A percentile compares a stretch with the other conserved stretches of the same genome.
phyloP scores from a whole-genome alignment of 352 stramenopile genomes.

The Peronospora tabacina region DNA sequence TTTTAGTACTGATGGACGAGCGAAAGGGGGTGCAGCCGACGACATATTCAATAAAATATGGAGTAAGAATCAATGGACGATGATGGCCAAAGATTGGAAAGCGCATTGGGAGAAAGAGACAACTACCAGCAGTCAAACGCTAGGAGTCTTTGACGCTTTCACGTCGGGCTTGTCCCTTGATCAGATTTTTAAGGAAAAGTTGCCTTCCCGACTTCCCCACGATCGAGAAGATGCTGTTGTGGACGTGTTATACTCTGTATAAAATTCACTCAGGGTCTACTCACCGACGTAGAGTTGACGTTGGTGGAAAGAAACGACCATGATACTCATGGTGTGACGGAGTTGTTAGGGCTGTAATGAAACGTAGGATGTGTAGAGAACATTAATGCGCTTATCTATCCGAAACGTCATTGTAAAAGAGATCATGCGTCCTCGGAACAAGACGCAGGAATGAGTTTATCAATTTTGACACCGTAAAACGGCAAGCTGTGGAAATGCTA shows the following conservation, averaged over 20 bases:
- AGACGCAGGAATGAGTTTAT: neutral
- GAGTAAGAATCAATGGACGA: slow-evolving; percentile 43
- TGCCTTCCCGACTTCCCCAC: slow-evolving; percentile 55
- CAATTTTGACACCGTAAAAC: too few relatives aligned
- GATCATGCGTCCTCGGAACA: slow-evolving; percentile 23
- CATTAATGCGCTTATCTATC: slow-evolving; percentile 31
- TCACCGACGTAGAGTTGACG: slow-evolving; percentile 16
- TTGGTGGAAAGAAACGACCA: slow-evolving; percentile 34
- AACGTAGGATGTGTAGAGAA: slow-evolving; percentile 27
- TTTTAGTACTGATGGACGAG: slow-evolving; percentile 11
- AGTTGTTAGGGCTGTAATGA: neutral
- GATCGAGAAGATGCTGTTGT: slow-evolving; percentile 64
- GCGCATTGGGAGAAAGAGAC: slow-evolving; percentile 42
- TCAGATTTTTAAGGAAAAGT: slow-evolving; percentile 71
- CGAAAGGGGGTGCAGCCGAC: slow-evolving; percentile 13
- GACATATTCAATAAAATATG: slow-evolving; percentile 24
- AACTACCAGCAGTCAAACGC: slow-evolving; percentile 27
- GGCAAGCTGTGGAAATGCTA: too few relatives aligned
- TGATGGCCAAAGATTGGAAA: slow-evolving; percentile 40
- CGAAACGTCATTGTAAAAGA: slow-evolving; percentile 23
- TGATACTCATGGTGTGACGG: neutral
- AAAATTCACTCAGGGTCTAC: neutral
- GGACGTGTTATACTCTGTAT: slow-evolving; percentile 36
- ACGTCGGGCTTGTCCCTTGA: slow-evolving; percentile 38
- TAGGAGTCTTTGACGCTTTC: slow-evolving; percentile 30